A percentile compares a stretch with the other conserved stretches of the same genome.
These are phyloP conservation scores for Coleophoma eucalyptorum DNA, from an alignment of 2,329 filamentous ascomycete genomes.

Conservation along the genomic window DNA sequence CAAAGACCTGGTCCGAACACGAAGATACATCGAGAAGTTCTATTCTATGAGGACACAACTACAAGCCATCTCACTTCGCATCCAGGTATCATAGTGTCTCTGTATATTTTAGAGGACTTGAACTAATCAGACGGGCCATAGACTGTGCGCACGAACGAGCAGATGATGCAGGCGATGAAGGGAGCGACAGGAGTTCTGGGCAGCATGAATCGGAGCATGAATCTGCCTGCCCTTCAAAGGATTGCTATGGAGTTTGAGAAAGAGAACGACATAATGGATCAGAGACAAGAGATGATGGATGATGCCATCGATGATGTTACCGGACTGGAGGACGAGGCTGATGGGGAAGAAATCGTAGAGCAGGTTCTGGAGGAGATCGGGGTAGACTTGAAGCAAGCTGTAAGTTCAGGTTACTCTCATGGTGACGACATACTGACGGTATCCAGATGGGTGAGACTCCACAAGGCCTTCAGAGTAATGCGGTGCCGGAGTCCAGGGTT, in stretches of 20 bases:
- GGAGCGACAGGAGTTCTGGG: constrained; percentile 88
- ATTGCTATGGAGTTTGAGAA: constrained; percentile 99
- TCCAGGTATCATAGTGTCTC: constrained; percentile 61
- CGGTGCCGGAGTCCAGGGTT: constrained; percentile 71
- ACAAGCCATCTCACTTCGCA: constrained; percentile 89
- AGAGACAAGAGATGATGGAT: constrained; percentile 99
- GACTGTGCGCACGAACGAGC: constrained; percentile 97
- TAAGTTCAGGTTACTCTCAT: constrained; percentile 44
- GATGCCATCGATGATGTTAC: constrained; percentile 97
- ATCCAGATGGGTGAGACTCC: constrained; percentile 85
- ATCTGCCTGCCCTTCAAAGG: constrained; percentile 87
- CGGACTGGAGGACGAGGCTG: constrained; percentile 84
- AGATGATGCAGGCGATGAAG: constrained; percentile 99
- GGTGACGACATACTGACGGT: background rate
- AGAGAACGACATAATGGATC: constrained; percentile 99
- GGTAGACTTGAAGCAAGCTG: constrained; percentile 83
- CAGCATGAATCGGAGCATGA: constrained; percentile 98
- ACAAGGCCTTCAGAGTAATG: constrained; percentile 70
- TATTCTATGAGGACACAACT: constrained; percentile 97
- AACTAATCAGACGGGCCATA: constrained; percentile 30
- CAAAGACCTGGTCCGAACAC: constrained; percentile 90
- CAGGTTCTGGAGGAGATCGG: constrained; percentile 97
- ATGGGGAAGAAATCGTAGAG: constrained; percentile 94
- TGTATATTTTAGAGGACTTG: no score
- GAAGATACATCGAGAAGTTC: constrained; percentile 96